These are phyloP conservation scores for Gymnopilus dilepis DNA, from an alignment of 768 basidiomycete genomes.

Conservation along the genomic window DNA sequence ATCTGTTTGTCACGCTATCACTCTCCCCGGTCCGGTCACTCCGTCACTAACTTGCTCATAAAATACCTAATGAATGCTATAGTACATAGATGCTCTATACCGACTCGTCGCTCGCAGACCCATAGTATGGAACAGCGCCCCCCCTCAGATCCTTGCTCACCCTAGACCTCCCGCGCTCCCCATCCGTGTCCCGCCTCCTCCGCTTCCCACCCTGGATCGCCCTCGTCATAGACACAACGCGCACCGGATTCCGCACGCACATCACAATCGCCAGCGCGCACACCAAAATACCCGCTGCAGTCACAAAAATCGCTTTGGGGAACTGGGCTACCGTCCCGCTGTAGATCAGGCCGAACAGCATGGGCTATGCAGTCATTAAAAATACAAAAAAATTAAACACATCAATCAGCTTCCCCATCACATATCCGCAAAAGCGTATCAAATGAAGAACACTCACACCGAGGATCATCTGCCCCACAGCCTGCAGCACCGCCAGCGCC, in stretches of 20 bases:
- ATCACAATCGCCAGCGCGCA: slow-evolving; percentile 41
- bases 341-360: slow-evolving; percentile 77
- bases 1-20: slow-evolving; percentile 14
- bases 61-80: background rate
- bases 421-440: slow-evolving; percentile 4
- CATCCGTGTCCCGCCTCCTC: slow-evolving; percentile 25
- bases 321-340: slow-evolving; percentile 67
- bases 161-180: slow-evolving; percentile 51
- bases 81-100: slow-evolving; percentile 2
- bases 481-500: slow-evolving; percentile 73
- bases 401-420: slow-evolving; percentile 1
- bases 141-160: slow-evolving; percentile 53
- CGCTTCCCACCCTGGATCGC: slow-evolving; percentile 26
- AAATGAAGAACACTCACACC: slow-evolving; percentile 46
- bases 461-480: slow-evolving; percentile 68
- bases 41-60: background rate
- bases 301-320: slow-evolving; percentile 73
- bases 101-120: background rate
- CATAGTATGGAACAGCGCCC: slow-evolving; percentile 35
- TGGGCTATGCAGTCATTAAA: slow-evolving; percentile 55
- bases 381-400: background rate
- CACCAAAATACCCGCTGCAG: slow-evolving; percentile 56
- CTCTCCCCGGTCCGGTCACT: background rate
- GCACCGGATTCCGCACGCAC: slow-evolving; percentile 47
- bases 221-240: slow-evolving; percentile 17